These are phyloP conservation scores for Phytophthora fragariaefolia DNA, from an alignment of 352 stramenopile genomes.

Conservation along the genomic window DNA sequence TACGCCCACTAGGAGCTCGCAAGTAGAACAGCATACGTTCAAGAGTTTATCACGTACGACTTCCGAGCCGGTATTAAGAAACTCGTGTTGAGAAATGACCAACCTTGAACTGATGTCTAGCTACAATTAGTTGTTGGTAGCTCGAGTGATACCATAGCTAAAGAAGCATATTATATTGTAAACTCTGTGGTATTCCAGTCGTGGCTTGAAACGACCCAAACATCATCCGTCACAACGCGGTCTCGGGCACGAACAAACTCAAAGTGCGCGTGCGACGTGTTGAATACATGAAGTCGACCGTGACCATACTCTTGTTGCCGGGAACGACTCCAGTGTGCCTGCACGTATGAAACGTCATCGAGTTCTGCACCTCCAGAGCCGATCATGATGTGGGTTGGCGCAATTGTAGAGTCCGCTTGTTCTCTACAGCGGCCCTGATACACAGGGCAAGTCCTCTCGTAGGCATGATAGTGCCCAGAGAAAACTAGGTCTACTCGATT, in stretches of 20 bases:
- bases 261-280: constrained; percentile 49
- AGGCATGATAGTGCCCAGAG: constrained; percentile 64
- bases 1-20: too few relatives aligned
- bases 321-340: constrained; percentile 31
- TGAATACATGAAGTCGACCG: constrained; percentile 55
- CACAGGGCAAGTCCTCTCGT: constrained; percentile 63
- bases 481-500: constrained; percentile 63
- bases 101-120: too few relatives aligned
- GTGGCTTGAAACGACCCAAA: constrained; percentile 52
- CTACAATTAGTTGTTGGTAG: too few relatives aligned
- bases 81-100: too few relatives aligned
- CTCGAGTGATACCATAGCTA: too few relatives aligned
- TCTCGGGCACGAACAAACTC: constrained; percentile 50
- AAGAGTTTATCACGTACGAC: too few relatives aligned
- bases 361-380: constrained; percentile 50
- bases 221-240: constrained; percentile 25
- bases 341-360: constrained; percentile 41
- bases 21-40: too few relatives aligned
- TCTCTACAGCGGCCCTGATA: constrained; percentile 40
- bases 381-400: constrained; percentile 58
- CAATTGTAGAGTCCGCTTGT: constrained; percentile 23
- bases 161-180: too few relatives aligned
- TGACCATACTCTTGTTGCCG: constrained; percentile 48
- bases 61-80: too few relatives aligned
- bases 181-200: constrained; percentile 27